Evolutionary conservation across 192 early-diverging fungal genomes (phyloP), one percentile per base, ranked within the genome.

Genomic region (Gamsiella multidivaricata): DNA sequence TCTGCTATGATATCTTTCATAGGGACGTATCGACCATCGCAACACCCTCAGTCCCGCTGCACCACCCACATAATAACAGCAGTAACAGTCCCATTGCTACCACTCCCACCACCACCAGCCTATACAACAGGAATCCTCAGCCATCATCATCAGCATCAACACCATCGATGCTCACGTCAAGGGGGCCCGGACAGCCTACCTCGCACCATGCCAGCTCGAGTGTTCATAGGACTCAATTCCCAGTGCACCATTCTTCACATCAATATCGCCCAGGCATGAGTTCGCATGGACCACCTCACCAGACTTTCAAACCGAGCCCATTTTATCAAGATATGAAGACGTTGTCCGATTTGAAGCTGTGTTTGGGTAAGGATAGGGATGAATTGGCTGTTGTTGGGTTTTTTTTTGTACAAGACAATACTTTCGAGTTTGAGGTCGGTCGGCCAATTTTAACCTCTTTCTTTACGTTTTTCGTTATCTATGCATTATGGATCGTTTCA

Each of bases 21-120:
- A 75, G 71, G 25, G 71, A 75, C 29, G 51, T 75, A 7, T 58
- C 74, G 3, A 75, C 71, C 11, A 78, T 76, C n/a, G 20, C 58
- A 22, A 76, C 72, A 45, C 52, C 72, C 14, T 54, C 57, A 22
- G 45, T 69, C 17, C 18, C 56, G 23, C 34, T 61, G 37, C 58
- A 70, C 15, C 49, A 62, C 17, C 60, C 50, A 46, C 26, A 55
- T 25, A 46, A 26, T 14, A 34, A 14, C n/a, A 59, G 25, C 45
- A 43, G 42, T 28, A 45, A 4, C 29, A 37, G 46, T 34, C 47
- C 39, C 37, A 55, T 50, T 23, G 47, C 59, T 12, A 61, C 41
- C 22, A 59, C 45, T 29, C 26, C 33, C 34, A 61, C 41, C 22
- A 59, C 45, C 22, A 37, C 33, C 34, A 42, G 43, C 37, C 33